Evolutionary conservation across 495 filamentous ascomycete genomes (phyloP), one percentile per base, ranked within the genome.

Genomic region (Opeltia flavorubescens): DNA sequence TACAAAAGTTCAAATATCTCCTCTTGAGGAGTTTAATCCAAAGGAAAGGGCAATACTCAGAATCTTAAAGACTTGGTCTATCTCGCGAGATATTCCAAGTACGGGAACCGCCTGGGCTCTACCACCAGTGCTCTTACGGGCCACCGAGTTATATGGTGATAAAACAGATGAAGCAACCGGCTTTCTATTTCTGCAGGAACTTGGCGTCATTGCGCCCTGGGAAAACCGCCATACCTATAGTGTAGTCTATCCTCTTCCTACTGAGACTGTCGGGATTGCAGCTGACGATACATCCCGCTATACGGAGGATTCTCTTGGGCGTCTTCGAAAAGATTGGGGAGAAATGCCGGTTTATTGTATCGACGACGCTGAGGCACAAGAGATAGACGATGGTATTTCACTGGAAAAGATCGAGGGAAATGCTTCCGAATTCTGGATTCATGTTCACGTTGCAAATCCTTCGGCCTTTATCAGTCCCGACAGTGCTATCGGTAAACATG

Each of bases 331-430:
- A 36, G 80, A 88, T 45, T 89, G 86, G 78, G 71, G 71, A 1
- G 62, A 76, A 40, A 52, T 82, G 43, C 74, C 75, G 0, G 82
- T 89, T 5, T 96, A 81, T 62, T 93, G 86, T 57, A 84, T 98
- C 47, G 91, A 98, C 58, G 71, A 73, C 50, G 66, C 67, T 2
- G 60, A 62, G 26, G 80, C 91, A 1, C 58, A 75, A 33, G 88
- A 95, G 55, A 84, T 94, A 44, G 91, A 98, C 51, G 89, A 96
- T 57, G 89, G 84, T 20, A 62, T 96, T 7, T 95, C 88, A 1
- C 49, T 95, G 6, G 85, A 91, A 57, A 62, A 61, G 8, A 70
- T 83, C 2, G 65, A 68, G 0, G 62, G 66, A 12, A 59, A 66
- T 1, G 69, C 69, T 3, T 74, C 81, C 13, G 51, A 63, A 15